Conservation (phyloP, 139 green algal genomes). For the Tetraselmis chui region DNA sequence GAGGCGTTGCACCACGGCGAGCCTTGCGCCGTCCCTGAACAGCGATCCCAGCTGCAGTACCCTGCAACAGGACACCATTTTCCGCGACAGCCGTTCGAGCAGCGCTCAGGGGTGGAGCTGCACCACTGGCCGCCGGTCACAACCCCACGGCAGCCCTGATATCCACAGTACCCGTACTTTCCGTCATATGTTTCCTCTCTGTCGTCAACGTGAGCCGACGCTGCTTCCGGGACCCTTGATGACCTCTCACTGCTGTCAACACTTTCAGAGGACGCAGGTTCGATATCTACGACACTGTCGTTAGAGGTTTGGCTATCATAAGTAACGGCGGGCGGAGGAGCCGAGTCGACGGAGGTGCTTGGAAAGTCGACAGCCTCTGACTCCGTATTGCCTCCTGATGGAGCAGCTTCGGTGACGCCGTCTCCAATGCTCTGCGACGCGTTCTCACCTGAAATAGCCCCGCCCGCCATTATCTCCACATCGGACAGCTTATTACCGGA, state of each 20-base stretch:
- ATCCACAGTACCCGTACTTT: not conserved
- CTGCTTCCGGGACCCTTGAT: not conserved
- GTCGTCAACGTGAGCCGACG: too few relatives aligned
- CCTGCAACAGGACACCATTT: not conserved
- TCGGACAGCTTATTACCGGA: not conserved
- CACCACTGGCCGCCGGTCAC: not conserved
- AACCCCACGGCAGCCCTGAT: not conserved
- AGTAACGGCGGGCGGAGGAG: not conserved
- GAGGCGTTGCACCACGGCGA: not conserved
- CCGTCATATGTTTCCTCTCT: too few relatives aligned
- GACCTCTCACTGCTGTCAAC: not conserved
- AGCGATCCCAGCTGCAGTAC: not conserved
- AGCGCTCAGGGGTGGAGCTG: not conserved
- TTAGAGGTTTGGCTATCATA: not conserved
- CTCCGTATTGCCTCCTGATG: too few relatives aligned
- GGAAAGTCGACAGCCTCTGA: too few relatives aligned
- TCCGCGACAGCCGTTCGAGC: not conserved
- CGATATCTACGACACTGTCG: not conserved
- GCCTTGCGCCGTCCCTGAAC: not conserved
- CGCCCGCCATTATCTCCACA: not conserved
- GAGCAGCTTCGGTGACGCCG: too few relatives aligned
- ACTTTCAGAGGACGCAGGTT: not conserved
- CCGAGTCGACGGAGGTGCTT: too few relatives aligned
- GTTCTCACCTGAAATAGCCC: not conserved
- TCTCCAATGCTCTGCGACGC: not conserved